phyloP scores from a whole-genome alignment of 2,329 filamentous ascomycete species.

The Exophiala sp. region DNA sequence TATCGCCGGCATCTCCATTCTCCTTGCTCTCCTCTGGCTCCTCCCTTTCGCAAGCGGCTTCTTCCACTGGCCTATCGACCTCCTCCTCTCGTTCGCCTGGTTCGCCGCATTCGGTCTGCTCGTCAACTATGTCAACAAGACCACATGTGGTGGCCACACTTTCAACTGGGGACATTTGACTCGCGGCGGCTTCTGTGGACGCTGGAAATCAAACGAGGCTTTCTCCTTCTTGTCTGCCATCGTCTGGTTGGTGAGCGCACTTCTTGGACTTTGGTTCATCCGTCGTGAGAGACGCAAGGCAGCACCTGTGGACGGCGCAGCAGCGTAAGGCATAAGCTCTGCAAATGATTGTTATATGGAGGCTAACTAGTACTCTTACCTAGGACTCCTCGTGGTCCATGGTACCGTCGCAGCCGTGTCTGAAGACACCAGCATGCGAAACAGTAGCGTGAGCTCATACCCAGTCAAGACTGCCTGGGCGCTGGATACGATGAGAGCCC shows the following conservation, averaged over 20 bases:
- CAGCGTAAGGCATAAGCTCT: constrained; percentile 12
- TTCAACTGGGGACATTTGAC: constrained; percentile 57
- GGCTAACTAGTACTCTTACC: too few relatives aligned
- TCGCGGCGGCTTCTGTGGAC: constrained; percentile 52
- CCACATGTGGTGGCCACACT: constrained; percentile 33
- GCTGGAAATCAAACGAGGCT: constrained; percentile 65
- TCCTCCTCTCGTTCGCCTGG: constrained; percentile 64
- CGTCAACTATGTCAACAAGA: constrained; percentile 48
- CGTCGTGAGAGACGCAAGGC: constrained; percentile 23
- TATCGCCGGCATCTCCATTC: constrained; percentile 61
- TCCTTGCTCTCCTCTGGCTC: constrained; percentile 64
- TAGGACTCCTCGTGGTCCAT: constrained; percentile 14
- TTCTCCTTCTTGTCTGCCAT: constrained; percentile 67
- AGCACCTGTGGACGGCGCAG: constrained; percentile 6
- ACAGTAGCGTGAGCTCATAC: too few relatives aligned
- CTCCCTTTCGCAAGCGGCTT: constrained; percentile 64
- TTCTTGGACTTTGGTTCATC: constrained; percentile 41
- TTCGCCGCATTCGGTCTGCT: constrained; percentile 64
- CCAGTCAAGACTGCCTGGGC: too few relatives aligned
- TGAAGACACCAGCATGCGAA: constrained; percentile 2
- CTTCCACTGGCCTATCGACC: constrained; percentile 64
- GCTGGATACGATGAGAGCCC: too few relatives aligned
- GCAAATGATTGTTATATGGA: too few relatives aligned
- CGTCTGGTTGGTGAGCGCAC: constrained; percentile 61
- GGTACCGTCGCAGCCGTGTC: constrained; percentile 17